Percentiles rank a stretch among this genome's conserved stretches.
Evolutionary conservation across 2,329 filamentous ascomycete genomes (phyloP).

Genomic region (Diaporthe humulicola): DNA sequence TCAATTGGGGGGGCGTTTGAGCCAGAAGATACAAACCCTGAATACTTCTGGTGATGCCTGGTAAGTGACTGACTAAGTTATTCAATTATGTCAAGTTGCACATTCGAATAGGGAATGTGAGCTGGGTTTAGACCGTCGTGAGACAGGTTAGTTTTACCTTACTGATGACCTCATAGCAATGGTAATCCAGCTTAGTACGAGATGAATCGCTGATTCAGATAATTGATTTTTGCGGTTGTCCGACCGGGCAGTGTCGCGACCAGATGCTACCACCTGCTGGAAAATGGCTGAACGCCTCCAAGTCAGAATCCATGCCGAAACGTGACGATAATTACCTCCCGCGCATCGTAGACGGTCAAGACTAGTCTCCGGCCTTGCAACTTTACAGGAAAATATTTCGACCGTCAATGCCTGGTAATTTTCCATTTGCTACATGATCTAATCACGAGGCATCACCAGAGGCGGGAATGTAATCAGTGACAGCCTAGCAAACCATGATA

Average conservation of each 20-base stretch:
- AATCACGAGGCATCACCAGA: background rate
- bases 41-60: background rate
- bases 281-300: background rate
- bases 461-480: background rate
- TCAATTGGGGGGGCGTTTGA: background rate
- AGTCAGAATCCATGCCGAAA: background rate
- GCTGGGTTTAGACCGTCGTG: background rate
- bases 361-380: background rate
- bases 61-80: background rate
- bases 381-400: too few species aligned
- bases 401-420: background rate
- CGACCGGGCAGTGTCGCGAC: conserved; percentile 2
- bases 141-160: background rate
- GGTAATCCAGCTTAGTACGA: background rate
- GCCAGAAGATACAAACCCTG: background rate
- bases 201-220: background rate
- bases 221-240: background rate
- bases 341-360: background rate
- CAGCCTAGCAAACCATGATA: background rate
- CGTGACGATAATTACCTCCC: background rate
- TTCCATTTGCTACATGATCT: background rate
- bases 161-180: background rate
- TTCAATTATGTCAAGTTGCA: background rate
- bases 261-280: background rate
- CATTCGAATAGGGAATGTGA: background rate